phyloP scores from a whole-genome alignment of 495 filamentous ascomycete genomes.

The Trichodelitschia bisporula region DNA sequence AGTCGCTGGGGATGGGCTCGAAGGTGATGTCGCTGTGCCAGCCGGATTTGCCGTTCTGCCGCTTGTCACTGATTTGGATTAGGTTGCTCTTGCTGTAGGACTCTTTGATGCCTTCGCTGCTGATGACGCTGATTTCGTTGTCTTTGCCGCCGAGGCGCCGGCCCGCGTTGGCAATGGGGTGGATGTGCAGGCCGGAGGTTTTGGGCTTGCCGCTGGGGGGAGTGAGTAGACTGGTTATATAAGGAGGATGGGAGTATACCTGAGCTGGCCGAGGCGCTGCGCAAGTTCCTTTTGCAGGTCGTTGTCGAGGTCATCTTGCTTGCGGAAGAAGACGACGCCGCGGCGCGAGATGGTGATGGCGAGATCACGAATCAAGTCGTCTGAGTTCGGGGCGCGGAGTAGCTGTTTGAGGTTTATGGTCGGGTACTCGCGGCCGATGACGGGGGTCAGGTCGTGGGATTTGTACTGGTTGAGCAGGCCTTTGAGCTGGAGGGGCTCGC shows the following conservation, averaged over 20 bases:
- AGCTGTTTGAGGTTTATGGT: constrained; percentile 3
- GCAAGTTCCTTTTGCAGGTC: constrained; percentile 44
- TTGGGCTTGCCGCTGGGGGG: constrained; percentile 17
- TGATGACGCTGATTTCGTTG: constrained; percentile 52
- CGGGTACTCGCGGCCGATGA: constrained; percentile 5
- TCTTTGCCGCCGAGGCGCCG: constrained; percentile 36
- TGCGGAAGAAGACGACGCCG: constrained; percentile 63
- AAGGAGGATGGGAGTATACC: too few species aligned
- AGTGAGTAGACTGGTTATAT: too few species aligned
- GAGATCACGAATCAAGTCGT: constrained; percentile 5
- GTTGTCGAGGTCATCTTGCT: constrained; percentile 38
- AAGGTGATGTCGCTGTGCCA: constrained; percentile 18
- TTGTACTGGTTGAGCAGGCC: constrained; percentile 4
- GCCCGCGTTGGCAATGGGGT: constrained; percentile 38
- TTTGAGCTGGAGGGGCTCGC: neutral
- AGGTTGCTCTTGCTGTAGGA: constrained; percentile 7
- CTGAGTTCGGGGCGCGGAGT: constrained; percentile 2
- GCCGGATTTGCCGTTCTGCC: constrained; percentile 8
- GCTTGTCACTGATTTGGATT: constrained; percentile 6
- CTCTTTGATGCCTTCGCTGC: constrained; percentile 28
- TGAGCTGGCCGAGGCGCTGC: constrained; percentile 35
- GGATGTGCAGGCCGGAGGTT: constrained; percentile 34
- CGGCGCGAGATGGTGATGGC: constrained; percentile 40
- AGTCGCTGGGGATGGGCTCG: constrained; percentile 14
- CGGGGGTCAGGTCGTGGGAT: constrained; percentile 4